Evolutionary conservation across 192 early-diverging fungal species (phyloP).

Genomic region (Spizellomyces sp.): DNA sequence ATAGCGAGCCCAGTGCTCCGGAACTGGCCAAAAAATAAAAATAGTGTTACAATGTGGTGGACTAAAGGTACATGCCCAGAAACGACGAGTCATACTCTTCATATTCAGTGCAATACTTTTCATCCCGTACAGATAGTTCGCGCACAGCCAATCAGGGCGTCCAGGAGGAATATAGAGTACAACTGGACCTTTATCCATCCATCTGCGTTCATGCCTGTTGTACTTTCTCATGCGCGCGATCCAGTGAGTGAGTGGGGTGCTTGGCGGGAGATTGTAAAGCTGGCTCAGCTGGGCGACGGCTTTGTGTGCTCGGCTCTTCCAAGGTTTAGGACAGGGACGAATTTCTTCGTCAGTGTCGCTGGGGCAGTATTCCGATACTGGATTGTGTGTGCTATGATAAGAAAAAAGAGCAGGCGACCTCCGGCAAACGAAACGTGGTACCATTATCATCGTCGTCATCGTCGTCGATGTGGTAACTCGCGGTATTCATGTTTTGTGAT

Average conservation of each 20-base stretch:
- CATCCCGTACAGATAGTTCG: slow-evolving; percentile 1
- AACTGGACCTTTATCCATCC: not conserved
- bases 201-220: not conserved
- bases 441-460: not conserved
- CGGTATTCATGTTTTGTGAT: not conserved
- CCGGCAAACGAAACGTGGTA: not conserved
- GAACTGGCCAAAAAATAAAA: not conserved
- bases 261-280: not conserved
- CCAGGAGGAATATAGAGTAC: not conserved
- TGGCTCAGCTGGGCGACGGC: not conserved
- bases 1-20: not conserved
- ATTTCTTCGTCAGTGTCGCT: not conserved
- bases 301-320: not conserved
- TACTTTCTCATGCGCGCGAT: not conserved
- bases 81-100: not conserved
- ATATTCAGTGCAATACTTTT: not conserved
- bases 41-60: not conserved
- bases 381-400: not conserved
- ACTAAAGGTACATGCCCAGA: not conserved
- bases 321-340: not conserved
- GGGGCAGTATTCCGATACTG: not conserved
- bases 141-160: slow-evolving; percentile 5
- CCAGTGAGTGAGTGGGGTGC: not conserved
- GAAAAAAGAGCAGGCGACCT: not conserved
- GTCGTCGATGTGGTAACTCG: not conserved